Evolutionary conservation across 2,329 filamentous ascomycete species (phyloP).

Genomic region (Apiospora rasikravindrae): DNA sequence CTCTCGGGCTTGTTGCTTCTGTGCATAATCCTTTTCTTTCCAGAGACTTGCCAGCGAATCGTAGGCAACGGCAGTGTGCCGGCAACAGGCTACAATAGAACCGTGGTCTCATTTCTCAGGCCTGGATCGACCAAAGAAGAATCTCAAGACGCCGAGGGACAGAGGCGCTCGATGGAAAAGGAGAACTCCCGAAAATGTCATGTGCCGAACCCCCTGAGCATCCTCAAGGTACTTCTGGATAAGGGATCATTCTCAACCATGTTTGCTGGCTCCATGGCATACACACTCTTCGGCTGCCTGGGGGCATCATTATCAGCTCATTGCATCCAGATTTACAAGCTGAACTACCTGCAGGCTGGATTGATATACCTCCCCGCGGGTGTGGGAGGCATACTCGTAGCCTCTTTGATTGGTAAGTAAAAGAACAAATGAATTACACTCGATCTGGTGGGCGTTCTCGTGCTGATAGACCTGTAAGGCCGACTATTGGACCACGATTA

Average conservation of each 20-base stretch:
- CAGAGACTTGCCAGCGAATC: not conserved
- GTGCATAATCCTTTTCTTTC: constrained; percentile 23
- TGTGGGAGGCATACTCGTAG: not conserved
- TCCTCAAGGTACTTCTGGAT: not conserved
- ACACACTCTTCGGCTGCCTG: not conserved
- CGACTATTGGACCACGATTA: not conserved
- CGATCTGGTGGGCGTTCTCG: too few relatives aligned
- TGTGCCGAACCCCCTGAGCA: not conserved
- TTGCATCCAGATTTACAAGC: not conserved
- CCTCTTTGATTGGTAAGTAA: not conserved
- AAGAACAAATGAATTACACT: not conserved
- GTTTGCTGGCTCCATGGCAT: not conserved
- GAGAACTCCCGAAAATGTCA: too few relatives aligned
- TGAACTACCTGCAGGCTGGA: not conserved
- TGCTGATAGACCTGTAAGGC: too few relatives aligned
- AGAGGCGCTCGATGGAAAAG: too few relatives aligned
- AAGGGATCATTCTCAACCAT: not conserved
- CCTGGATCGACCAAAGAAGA: too few relatives aligned
- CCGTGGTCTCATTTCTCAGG: too few relatives aligned
- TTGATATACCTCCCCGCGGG: not conserved
- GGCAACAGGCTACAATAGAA: too few relatives aligned
- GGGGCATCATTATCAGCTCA: not conserved
- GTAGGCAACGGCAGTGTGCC: not conserved
- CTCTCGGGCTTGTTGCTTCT: constrained; percentile 32
- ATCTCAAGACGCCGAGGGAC: too few relatives aligned